Evolutionary conservation across 306 rosid genomes (phyloP).

Genomic region (Calophaca sinica): DNA sequence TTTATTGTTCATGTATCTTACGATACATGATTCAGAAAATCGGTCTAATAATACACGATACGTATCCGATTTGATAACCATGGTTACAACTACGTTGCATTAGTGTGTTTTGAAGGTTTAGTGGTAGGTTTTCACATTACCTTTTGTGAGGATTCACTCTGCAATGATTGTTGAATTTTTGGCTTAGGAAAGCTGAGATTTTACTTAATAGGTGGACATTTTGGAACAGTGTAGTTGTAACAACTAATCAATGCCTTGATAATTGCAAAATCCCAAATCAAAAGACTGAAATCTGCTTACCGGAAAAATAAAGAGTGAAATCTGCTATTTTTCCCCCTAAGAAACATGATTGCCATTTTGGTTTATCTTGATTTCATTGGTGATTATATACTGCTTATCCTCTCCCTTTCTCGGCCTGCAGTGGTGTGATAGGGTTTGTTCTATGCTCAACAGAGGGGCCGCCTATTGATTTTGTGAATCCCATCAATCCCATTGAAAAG

Average conservation of each 20-base stretch:
- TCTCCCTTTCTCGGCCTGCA: conserved; percentile 48
- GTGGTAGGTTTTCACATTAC: conserved; percentile 16
- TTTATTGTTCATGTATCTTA: too few species aligned
- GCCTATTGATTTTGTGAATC: conserved; percentile 77
- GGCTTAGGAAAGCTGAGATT: background rate
- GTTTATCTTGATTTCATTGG: background rate
- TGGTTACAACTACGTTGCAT: too few species aligned
- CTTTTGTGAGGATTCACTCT: conserved; percentile 16
- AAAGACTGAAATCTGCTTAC: background rate
- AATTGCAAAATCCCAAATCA: conserved; percentile 24
- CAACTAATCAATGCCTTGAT: background rate
- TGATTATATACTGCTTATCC: conserved; percentile 4
- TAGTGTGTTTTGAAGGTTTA: conserved; percentile 8
- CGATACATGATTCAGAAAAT: too few species aligned
- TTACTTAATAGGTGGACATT: background rate
- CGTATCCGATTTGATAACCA: too few species aligned
- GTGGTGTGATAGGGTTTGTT: conserved; percentile 94
- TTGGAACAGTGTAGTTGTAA: conserved; percentile 3
- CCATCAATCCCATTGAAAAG: conserved; percentile 91
- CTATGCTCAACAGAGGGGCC: conserved; percentile 91
- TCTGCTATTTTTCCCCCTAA: background rate
- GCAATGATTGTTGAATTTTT: background rate
- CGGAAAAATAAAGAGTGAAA: background rate
- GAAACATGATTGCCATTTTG: conserved; percentile 3
- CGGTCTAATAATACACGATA: too few species aligned